Percentiles rank a stretch among this genome's conserved stretches.
These are phyloP conservation scores for Pugionium cornutum DNA, from an alignment of 345 rosid species.

Conservation along the genomic window DNA sequence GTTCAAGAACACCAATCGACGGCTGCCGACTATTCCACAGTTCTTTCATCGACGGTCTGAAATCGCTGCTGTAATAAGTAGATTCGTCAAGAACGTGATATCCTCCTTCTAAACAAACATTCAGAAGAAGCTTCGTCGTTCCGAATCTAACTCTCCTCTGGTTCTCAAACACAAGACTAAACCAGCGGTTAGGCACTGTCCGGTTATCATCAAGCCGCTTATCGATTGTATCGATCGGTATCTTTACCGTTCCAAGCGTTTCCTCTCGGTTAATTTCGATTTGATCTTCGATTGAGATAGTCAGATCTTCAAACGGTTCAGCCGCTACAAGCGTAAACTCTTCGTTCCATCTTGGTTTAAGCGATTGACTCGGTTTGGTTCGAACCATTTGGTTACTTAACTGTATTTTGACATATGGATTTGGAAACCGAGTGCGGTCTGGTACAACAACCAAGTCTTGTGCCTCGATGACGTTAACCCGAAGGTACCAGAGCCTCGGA, in stretches of 20 bases:
- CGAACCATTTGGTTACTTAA: constrained; percentile 63
- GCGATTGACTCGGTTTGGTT: constrained; percentile 64
- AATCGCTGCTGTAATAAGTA: constrained; percentile 91
- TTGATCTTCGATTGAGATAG: constrained; percentile 69
- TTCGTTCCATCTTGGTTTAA: constrained; percentile 84
- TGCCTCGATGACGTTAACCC: constrained; percentile 80
- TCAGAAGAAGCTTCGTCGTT: constrained; percentile 58
- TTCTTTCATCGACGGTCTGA: constrained; percentile 86
- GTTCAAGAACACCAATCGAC: constrained; percentile 73
- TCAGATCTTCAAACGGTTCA: constrained; percentile 86
- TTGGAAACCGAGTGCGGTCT: constrained; percentile 64
- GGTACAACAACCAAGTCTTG: constrained; percentile 61
- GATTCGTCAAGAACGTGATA: constrained; percentile 96
- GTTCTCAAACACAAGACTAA: constrained; percentile 54
- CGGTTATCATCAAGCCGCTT: constrained; percentile 61
- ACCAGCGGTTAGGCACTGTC: constrained; percentile 56
- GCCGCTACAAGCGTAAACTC: constrained; percentile 87
- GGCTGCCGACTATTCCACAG: constrained; percentile 55
- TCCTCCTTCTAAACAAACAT: constrained; percentile 88
- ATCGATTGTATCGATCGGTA: constrained; percentile 52
- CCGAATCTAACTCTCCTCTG: constrained; percentile 66
- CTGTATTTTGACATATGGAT: constrained; percentile 64
- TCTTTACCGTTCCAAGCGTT: constrained; percentile 51
- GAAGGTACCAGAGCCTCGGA: constrained; percentile 89
- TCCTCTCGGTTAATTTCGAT: constrained; percentile 70